Evolutionary conservation across 306 rosid genomes (phyloP).

Genomic region (barrel medic (Medicago truncatula)): DNA sequence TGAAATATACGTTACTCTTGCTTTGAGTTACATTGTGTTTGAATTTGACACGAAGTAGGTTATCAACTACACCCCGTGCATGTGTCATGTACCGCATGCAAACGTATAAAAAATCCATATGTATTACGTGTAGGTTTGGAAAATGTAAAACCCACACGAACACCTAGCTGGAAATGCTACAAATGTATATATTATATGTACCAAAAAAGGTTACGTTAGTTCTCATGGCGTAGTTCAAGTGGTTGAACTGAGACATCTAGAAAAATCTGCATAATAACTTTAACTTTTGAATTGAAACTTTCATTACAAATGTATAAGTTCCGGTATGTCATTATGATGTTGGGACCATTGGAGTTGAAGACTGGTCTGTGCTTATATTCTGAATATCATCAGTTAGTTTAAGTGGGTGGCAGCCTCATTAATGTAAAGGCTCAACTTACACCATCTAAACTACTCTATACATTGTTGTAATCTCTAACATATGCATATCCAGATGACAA

Average conservation of each 20-base stretch:
- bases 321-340: background rate
- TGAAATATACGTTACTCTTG: background rate
- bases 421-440: conserved; percentile 41
- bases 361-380: conserved; percentile 22
- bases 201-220: background rate
- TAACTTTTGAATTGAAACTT: background rate
- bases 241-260: background rate
- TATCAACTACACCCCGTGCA: conserved; percentile 33
- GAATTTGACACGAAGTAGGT: conserved; percentile 41
- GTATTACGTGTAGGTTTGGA: background rate
- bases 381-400: conserved; percentile 39
- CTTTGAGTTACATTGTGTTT: conserved; percentile 8
- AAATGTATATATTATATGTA: no score
- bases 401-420: conserved; percentile 50
- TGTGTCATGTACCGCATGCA: conserved; percentile 43
- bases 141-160: background rate
- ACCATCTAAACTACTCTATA: conserved; percentile 50
- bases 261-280: no score
- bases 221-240: background rate
- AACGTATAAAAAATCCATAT: conserved; percentile 41
- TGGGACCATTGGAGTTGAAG: conserved; percentile 42
- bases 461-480: conserved; percentile 35
- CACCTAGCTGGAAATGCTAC: background rate
- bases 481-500: background rate
- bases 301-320: background rate